Evolutionary conservation across 2,329 filamentous ascomycete species (phyloP).

Genomic region (Talaromyces sp.): DNA sequence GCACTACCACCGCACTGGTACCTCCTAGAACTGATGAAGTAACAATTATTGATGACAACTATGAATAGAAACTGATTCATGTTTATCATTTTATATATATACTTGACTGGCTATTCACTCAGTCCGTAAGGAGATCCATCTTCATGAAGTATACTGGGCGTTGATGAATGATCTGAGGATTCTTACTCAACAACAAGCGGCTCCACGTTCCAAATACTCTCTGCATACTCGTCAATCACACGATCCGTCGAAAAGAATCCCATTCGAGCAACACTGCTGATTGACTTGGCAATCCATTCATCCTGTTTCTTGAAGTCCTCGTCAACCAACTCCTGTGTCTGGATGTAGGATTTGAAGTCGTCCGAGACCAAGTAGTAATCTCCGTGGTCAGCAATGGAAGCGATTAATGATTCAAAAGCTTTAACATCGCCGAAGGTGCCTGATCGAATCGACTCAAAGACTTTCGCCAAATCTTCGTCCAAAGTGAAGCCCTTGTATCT

Average conservation of each 20-base stretch:
- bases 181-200: constrained; percentile 53
- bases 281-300: constrained; percentile 86
- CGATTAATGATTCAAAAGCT: constrained; percentile 77
- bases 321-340: constrained; percentile 87
- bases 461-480: constrained; percentile 70
- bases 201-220: constrained; percentile 96
- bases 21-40: not conserved
- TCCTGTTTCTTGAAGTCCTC: constrained; percentile 89
- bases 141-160: not conserved
- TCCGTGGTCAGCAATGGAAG: constrained; percentile 83
- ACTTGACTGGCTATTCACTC: not conserved
- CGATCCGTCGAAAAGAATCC: constrained; percentile 95
- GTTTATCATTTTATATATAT: not conserved
- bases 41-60: not conserved
- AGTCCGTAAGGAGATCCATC: not conserved
- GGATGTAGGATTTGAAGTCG: constrained; percentile 91
- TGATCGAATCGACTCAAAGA: constrained; percentile 77
- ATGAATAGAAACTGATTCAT: not conserved
- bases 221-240: constrained; percentile 96
- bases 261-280: constrained; percentile 86
- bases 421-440: constrained; percentile 75
- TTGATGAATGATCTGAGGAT: not conserved
- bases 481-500: constrained; percentile 76
- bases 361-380: constrained; percentile 98
- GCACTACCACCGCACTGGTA: not conserved